Evolutionary conservation across 78 protist species (phyloP), one percentile per base, ranked within the genome.

Genomic region (Cavenderia fasciculata): DNA sequence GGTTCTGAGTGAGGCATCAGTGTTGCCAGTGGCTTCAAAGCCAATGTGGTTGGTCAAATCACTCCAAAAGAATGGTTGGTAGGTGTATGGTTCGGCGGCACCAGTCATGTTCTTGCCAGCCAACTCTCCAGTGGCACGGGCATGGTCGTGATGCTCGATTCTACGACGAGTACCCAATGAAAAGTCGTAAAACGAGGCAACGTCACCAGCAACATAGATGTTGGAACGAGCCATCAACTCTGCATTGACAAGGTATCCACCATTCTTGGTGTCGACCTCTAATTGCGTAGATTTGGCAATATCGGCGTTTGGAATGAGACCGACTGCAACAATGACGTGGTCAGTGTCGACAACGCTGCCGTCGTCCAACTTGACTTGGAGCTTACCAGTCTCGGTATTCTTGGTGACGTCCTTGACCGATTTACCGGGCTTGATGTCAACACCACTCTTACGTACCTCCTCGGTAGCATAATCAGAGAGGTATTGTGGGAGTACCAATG

Each of bases 101-200:
- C 75, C 51, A 12, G 54, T 23, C 88, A 79, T 79, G 34, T 79
- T 79, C 8, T 31, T 63, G 19, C 88, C 88, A 38, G 88, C 88
- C 16, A 71, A 59, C 63, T 82, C 94, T 40, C 96, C 96, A 38
- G 94, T 78, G 33, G 78, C 79, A 19, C 46, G 74, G 4, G 97
- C 97, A n/a, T 96, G 98, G 40, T 94, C 96, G 73, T 94, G 94
- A 75, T 96, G 98, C 56, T 96, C 96, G 7, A 90, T 86, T 59
- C 95, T 85, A 18, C 98, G 71, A 21, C 98, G 82, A 4, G 33
- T 40, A 34, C 94, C 92, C 4, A 94, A 75, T 7, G 70, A 56
- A 34, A 56, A 62, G 62, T 94, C 96, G 44, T 94, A 84, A 71
- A 69, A 96, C 25, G 71, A 49, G 8, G 95, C 92, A 25, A 82